phyloP scores from a whole-genome alignment of 23 red algal species.

The Gracilaria caudata region DNA sequence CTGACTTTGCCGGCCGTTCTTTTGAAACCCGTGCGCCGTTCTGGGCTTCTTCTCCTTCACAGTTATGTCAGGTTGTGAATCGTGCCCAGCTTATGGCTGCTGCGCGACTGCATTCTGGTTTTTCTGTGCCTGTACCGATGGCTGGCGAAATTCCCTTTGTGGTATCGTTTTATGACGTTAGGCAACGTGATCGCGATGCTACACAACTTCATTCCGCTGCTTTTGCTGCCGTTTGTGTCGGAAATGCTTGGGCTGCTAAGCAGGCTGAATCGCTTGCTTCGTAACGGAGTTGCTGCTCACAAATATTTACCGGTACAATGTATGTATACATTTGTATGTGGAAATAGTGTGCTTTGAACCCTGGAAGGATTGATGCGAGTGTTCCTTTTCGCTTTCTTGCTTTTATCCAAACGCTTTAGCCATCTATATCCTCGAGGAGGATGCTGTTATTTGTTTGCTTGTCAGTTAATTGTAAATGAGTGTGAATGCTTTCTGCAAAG shows the following conservation, averaged over 20 bases:
- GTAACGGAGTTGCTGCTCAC: neutral
- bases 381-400: neutral
- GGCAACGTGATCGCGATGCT: constrained; percentile 36
- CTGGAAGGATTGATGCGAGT: neutral
- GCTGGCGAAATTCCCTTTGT: constrained; percentile 34
- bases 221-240: constrained; percentile 43
- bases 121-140: constrained; percentile 38
- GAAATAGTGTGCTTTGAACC: neutral
- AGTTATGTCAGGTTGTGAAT: constrained; percentile 8
- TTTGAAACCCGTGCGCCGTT: constrained; percentile 21
- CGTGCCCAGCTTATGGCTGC: constrained; percentile 38
- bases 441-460: constrained; percentile 7
- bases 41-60: constrained; percentile 6
- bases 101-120: constrained; percentile 5
- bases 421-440: neutral
- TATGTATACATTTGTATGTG: neutral
- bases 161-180: constrained; percentile 46
- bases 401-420: neutral
- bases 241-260: constrained; percentile 41
- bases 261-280: constrained; percentile 20
- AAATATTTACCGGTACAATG: neutral
- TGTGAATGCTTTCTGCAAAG: constrained; percentile 16
- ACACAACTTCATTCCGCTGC: constrained; percentile 31
- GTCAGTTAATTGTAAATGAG: constrained; percentile 7
- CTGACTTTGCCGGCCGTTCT: constrained; percentile 16